Base-by-base conservation (phyloP, 73 alveolate species). In the Uronychia binucleata region DNA sequence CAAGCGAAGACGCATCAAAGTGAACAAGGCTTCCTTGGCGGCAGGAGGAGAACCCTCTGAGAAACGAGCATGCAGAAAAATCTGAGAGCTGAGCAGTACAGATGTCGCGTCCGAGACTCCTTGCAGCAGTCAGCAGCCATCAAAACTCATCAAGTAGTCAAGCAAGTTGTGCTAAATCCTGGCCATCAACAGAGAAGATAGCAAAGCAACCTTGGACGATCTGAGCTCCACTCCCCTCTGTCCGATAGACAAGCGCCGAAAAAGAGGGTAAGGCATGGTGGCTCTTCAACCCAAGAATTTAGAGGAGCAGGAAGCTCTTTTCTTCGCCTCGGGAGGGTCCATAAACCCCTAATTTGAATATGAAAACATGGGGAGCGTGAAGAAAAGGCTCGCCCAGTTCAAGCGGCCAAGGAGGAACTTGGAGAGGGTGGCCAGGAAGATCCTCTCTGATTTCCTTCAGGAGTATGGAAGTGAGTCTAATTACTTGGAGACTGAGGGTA, bases 201-300 rank as follows among this genome's bases (percentile, higher is more conserved):
- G 19, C 5, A 19, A 46, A 19, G 67, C 67, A 5, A 46, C 67
- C 19, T 46, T 19, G 19, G 67, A 46, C n/a, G 67, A 46, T 11
- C n/a, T 11, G 67, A 19, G 19, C 5, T 46, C 19, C 19, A 46
- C n/a, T 46, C 67, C 19, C 19, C 67, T 46, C 19, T 46, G 19
- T 5, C 67, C n/a, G n/a, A n/a, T n/a, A 46, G 67, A 46, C 67
- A 87, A 81, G 85, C 31, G 59, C 33, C 28, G 76, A 13, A 80
- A 19, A 19, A 46, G 19, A 46, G 67, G n/a, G 19, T 19, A 5
- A 28, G 81, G 81, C 1, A 87, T 87, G 57, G 80, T 75, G 1
- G 85, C 86, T 27, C 58, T 86, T 19, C 59, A 79, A 85, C 94
- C 94, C 25, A 88, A 88, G 35, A 88, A 88, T 34, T 35, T 88